A percentile compares a stretch with the other conserved stretches of the same genome.
phyloP scores from a whole-genome alignment of 2,329 filamentous ascomycete genomes.

The Thielaviopsis cerberus region DNA sequence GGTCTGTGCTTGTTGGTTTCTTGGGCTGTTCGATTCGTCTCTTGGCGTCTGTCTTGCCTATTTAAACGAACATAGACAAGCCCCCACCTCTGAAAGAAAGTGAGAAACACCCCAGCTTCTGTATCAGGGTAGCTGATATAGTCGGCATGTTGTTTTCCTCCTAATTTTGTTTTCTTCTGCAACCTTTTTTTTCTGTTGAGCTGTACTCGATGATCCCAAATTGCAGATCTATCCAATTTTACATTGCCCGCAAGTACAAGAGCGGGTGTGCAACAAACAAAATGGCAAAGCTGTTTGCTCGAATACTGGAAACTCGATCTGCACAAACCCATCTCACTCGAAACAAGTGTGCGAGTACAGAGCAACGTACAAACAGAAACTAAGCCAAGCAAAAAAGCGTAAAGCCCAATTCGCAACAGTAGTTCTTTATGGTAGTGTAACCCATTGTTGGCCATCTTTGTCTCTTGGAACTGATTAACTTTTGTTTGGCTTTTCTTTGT shows the following conservation, averaged over 20 bases:
- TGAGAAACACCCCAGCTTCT: background rate
- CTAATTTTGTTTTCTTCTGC: too few relatives aligned
- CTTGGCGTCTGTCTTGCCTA: background rate
- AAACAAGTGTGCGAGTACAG: background rate
- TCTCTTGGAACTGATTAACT: background rate
- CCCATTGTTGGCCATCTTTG: too few relatives aligned
- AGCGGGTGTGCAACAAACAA: background rate
- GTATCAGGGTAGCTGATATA: too few relatives aligned
- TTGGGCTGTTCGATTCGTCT: background rate
- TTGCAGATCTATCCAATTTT: background rate
- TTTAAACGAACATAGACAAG: background rate
- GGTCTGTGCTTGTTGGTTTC: background rate
- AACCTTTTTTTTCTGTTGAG: background rate
- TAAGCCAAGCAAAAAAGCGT: background rate
- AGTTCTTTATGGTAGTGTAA: background rate
- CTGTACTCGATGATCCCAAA: background rate
- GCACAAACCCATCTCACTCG: background rate
- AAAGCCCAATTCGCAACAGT: background rate
- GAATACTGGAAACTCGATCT: background rate
- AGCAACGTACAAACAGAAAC: background rate
- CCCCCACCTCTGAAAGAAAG: background rate
- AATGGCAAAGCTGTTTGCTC: background rate
- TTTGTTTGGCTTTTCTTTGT: background rate
- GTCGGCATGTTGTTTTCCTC: background rate
- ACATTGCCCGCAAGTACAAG: background rate